phyloP scores from a whole-genome alignment of 768 basidiomycete genomes.

The Xerocomellus chrysenteron region DNA sequence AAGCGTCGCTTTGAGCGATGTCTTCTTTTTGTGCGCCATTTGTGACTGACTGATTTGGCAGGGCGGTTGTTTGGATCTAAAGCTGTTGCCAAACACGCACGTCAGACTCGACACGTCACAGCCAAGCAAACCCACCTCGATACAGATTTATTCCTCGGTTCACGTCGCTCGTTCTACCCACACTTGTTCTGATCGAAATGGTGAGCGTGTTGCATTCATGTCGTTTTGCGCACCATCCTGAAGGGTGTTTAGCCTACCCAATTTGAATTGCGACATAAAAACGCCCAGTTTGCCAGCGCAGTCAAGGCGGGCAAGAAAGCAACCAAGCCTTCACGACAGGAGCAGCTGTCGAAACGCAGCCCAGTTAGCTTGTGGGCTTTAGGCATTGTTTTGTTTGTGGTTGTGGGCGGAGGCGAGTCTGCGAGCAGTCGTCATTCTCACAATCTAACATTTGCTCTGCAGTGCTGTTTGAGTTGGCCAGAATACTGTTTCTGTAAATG shows the following conservation, averaged over 20 bases:
- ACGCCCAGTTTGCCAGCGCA: conserved; percentile 75
- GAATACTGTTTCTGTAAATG: conserved; percentile 62
- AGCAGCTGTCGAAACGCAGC: conserved; percentile 66
- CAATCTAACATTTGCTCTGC: conserved; percentile 9
- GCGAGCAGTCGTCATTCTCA: background rate
- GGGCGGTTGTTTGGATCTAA: conserved; percentile 31
- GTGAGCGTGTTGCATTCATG: conserved; percentile 18
- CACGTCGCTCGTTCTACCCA: conserved; percentile 32
- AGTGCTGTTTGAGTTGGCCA: conserved; percentile 76
- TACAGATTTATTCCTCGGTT: background rate
- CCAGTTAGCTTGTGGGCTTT: conserved; percentile 77
- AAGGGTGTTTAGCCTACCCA: conserved; percentile 58
- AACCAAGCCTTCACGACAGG: conserved; percentile 67
- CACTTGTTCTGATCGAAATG: conserved; percentile 23
- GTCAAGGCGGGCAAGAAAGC: conserved; percentile 76
- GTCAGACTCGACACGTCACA: conserved; percentile 18
- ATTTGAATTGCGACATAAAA: conserved; percentile 80
- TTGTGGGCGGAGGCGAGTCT: conserved; percentile 76
- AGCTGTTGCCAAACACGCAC: conserved; percentile 27
- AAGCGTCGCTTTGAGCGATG: conserved; percentile 61
- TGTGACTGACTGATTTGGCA: background rate
- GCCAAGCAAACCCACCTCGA: background rate
- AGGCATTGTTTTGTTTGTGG: conserved; percentile 71
- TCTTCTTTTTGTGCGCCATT: conserved; percentile 51
- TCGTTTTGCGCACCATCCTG: background rate